Percentiles rank a stretch among this genome's conserved stretches.
Conservation (phyloP, 352 stramenopile species). For the Globisporangium middletonii region DNA sequence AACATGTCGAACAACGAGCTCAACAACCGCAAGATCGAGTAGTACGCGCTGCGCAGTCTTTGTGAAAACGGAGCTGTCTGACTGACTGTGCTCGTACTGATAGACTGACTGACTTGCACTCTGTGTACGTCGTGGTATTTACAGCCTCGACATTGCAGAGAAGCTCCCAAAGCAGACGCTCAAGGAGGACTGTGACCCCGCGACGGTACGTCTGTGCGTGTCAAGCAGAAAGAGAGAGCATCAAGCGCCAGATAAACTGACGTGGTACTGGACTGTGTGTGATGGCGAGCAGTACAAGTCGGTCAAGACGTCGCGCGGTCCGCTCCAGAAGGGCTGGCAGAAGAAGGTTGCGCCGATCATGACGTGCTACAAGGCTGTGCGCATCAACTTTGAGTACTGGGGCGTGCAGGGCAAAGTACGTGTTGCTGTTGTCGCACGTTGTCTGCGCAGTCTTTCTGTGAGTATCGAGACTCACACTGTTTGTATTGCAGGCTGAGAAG, state of each 20-base stretch:
- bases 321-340: slow-evolving; percentile 57
- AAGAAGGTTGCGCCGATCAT: slow-evolving; percentile 70
- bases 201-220: slow-evolving; percentile 29
- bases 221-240: neutral
- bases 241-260: neutral
- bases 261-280: no score
- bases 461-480: neutral
- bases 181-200: slow-evolving; percentile 61
- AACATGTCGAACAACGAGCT: slow-evolving; percentile 66
- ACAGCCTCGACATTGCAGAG: slow-evolving; percentile 69
- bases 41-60: slow-evolving; percentile 43
- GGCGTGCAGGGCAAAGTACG: slow-evolving; percentile 71
- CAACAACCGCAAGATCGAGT: slow-evolving; percentile 63
- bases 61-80: no score
- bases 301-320: slow-evolving; percentile 62
- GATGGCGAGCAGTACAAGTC: slow-evolving; percentile 47
- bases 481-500: slow-evolving; percentile 45
- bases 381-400: slow-evolving; percentile 88
- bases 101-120: no score
- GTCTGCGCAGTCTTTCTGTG: neutral
- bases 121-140: no score
- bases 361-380: slow-evolving; percentile 85
- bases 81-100: no score
- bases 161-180: slow-evolving; percentile 70
- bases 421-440: neutral